These are phyloP conservation scores for Mortierella sp. DNA, from an alignment of 371 early-diverging fungal genomes.

Conservation along the genomic window DNA sequence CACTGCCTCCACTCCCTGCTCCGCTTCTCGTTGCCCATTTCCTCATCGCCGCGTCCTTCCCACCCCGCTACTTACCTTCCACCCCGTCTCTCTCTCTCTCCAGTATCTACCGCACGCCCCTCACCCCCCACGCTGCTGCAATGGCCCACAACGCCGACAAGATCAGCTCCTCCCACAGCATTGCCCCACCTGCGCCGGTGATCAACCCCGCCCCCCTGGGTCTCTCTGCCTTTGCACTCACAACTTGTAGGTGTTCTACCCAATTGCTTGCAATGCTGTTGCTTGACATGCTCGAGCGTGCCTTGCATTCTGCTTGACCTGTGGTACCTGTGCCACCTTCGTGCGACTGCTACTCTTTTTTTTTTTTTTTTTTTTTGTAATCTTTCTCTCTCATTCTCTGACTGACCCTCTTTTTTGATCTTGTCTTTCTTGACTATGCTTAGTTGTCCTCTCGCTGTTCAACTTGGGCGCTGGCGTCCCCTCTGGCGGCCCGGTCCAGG, in stretches of 20 bases:
- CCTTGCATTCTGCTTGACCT: no score
- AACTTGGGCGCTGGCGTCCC: slow-evolving; percentile 50
- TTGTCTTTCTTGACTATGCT: no score
- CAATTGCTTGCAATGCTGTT: background rate
- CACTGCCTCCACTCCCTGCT: background rate
- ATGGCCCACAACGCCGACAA: background rate
- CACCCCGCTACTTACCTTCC: no score
- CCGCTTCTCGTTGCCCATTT: background rate
- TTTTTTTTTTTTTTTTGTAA: background rate
- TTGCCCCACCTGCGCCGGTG: slow-evolving; percentile 2
- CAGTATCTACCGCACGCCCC: no score
- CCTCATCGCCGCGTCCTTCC: background rate
- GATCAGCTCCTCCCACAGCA: background rate
- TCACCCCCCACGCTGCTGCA: background rate
- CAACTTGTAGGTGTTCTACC: slow-evolving; percentile 58
- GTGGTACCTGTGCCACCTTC: background rate
- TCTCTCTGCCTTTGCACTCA: slow-evolving; percentile 78
- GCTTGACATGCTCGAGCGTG: background rate
- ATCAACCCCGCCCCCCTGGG: slow-evolving; percentile 80
- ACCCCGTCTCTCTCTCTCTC: no score
- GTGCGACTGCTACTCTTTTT: background rate
- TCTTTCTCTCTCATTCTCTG: no score
- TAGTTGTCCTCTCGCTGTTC: slow-evolving; percentile 43
- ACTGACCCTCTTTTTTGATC: background rate
- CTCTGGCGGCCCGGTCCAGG: slow-evolving; percentile 42